phyloP scores from a whole-genome alignment of 805 yeast genomes.

The Monosporozyma yasuniensis region DNA sequence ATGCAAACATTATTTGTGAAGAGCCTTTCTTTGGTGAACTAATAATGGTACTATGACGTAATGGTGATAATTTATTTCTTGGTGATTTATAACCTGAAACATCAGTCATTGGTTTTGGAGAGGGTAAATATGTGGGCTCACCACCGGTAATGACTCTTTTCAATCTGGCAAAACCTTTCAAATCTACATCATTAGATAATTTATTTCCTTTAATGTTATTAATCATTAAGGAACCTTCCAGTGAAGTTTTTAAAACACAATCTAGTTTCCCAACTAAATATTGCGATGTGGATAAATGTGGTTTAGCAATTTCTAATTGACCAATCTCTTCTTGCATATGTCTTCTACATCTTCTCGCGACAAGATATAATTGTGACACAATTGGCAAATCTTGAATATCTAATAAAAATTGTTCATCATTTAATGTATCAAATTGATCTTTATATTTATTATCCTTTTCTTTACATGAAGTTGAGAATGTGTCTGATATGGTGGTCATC shows the following conservation, averaged over 20 bases:
- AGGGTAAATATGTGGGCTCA: conserved; percentile 2
- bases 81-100: conserved; percentile 3
- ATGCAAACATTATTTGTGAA: conserved; percentile 16
- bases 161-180: conserved; percentile 13
- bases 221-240: conserved; percentile 17
- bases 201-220: conserved; percentile 15
- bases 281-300: conserved; percentile 4
- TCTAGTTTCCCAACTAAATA: conserved; percentile 11
- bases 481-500: neutral
- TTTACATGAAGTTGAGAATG: neutral
- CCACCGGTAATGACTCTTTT: conserved; percentile 25
- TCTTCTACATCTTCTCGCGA: conserved; percentile 14
- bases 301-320: conserved; percentile 4
- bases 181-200: conserved; percentile 3
- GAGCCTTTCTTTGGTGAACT: neutral
- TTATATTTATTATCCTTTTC: neutral
- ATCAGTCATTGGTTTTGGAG: conserved; percentile 13
- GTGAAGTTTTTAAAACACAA: conserved; percentile 15
- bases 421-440: neutral
- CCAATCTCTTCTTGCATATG: conserved; percentile 10
- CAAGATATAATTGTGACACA: conserved; percentile 11
- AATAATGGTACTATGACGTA: conserved; percentile 8
- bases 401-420: neutral
- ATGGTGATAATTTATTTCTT: neutral
- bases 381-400: conserved; percentile 4